Conservation (phyloP, 2,329 filamentous ascomycete genomes). For the Monilinia vaccinii-corymbosi region DNA sequence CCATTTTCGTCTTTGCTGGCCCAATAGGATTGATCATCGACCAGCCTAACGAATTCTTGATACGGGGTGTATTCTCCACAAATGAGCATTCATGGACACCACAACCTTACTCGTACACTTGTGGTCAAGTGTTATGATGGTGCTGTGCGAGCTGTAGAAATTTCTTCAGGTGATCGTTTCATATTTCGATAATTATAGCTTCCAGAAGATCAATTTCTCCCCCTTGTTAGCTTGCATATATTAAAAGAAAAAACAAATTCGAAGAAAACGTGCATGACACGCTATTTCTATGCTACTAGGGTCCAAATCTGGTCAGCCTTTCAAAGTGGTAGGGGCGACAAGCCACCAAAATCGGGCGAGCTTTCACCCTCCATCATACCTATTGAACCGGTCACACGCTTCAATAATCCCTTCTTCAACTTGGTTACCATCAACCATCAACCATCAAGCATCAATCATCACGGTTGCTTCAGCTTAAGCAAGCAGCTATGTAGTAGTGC, state of each 20-base stretch:
- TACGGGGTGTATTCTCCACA: background rate
- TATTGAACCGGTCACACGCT: background rate
- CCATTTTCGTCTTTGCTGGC: background rate
- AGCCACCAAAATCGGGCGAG: background rate
- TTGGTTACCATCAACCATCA: background rate
- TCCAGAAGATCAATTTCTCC: background rate
- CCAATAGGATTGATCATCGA: background rate
- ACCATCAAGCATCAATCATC: background rate
- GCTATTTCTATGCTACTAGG: background rate
- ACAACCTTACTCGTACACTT: background rate
- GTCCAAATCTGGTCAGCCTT: background rate
- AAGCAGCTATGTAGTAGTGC: background rate
- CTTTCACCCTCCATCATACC: background rate
- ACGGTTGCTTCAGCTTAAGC: background rate
- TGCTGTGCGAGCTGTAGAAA: background rate
- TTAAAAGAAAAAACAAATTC: background rate
- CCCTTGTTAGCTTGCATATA: background rate
- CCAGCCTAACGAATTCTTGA: background rate
- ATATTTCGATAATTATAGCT: background rate
- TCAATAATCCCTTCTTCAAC: background rate
- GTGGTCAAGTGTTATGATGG: background rate
- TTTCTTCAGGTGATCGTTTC: background rate
- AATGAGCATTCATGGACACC: background rate
- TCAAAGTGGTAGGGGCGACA: background rate
- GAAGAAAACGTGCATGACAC: slow-evolving; percentile 7